These are phyloP conservation scores for Penicillium paradoxum DNA, from an alignment of 495 filamentous ascomycete species.

Conservation along the genomic window DNA sequence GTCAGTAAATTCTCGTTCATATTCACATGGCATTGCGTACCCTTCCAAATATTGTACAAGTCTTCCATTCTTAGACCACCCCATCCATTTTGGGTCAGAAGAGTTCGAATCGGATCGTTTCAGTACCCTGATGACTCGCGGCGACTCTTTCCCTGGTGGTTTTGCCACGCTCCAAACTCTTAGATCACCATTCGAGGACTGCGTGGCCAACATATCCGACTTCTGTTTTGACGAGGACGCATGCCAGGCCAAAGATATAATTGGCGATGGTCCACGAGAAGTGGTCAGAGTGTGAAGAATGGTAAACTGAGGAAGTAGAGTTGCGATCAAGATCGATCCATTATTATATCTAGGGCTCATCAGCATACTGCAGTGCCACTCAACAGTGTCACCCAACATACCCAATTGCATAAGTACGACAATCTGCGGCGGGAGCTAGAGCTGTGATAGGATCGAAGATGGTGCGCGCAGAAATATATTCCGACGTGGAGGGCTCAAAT, in stretches of 20 bases:
- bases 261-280: constrained; percentile 74
- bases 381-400: constrained; percentile 32
- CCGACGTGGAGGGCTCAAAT: constrained; percentile 88
- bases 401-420: constrained; percentile 95
- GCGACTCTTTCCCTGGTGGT: constrained; percentile 64
- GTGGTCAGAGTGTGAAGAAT: constrained; percentile 91
- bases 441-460: constrained; percentile 93
- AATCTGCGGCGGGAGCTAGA: constrained; percentile 85
- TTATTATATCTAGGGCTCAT: constrained; percentile 70
- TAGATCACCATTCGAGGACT: constrained; percentile 86
- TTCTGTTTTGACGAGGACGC: constrained; percentile 95
- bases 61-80: constrained; percentile 95
- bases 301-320: constrained; percentile 85
- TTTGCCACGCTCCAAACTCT: constrained; percentile 97
- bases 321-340: constrained; percentile 87
- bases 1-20: background rate
- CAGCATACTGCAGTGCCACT: background rate
- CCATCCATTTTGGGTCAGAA: constrained; percentile 87
- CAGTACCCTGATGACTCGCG: constrained; percentile 81
- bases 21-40: constrained; percentile 48
- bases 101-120: constrained; percentile 68
- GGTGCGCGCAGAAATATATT: constrained; percentile 87
- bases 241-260: constrained; percentile 92
- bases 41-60: constrained; percentile 90
- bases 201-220: constrained; percentile 94